These are phyloP conservation scores for Balamuthia mandrillaris DNA, from an alignment of 208 protist genomes.

Conservation along the genomic window DNA sequence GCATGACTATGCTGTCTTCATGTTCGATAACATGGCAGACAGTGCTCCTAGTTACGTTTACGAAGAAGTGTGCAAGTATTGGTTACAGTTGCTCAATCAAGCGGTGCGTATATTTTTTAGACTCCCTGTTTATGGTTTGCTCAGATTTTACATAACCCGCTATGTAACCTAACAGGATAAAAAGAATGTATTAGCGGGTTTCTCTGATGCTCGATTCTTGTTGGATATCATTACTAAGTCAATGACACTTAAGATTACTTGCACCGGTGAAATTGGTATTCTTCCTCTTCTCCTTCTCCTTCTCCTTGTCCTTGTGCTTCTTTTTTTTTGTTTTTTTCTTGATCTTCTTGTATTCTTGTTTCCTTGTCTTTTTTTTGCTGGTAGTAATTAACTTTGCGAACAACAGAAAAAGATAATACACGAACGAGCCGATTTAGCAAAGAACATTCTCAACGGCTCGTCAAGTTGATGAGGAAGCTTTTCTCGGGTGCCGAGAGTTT, in stretches of 20 bases:
- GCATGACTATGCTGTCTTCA: not conserved
- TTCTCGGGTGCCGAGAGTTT: not conserved
- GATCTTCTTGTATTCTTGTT: not conserved
- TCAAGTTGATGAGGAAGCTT: not conserved
- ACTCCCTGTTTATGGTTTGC: too few relatives aligned
- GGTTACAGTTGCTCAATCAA: not conserved
- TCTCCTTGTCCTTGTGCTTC: not conserved
- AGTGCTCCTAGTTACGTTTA: not conserved
- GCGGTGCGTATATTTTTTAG: too few relatives aligned
- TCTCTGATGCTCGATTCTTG: not conserved
- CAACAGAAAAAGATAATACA: not conserved
- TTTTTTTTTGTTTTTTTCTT: not conserved
- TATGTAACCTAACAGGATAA: too few relatives aligned
- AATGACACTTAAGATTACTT: not conserved
- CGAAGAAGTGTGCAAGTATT: not conserved
- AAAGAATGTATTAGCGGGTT: not conserved
- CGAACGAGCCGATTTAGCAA: not conserved
- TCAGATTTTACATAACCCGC: too few relatives aligned
- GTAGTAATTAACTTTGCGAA: too few relatives aligned
- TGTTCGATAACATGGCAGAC: not conserved
- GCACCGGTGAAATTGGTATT: not conserved
- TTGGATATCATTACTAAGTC: slow-evolving; percentile 10
- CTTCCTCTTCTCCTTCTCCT: not conserved
- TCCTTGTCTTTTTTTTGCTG: too few relatives aligned
- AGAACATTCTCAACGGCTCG: not conserved